phyloP scores from a whole-genome alignment of 768 basidiomycete genomes.

The Lepiota brunneoincarnata region DNA sequence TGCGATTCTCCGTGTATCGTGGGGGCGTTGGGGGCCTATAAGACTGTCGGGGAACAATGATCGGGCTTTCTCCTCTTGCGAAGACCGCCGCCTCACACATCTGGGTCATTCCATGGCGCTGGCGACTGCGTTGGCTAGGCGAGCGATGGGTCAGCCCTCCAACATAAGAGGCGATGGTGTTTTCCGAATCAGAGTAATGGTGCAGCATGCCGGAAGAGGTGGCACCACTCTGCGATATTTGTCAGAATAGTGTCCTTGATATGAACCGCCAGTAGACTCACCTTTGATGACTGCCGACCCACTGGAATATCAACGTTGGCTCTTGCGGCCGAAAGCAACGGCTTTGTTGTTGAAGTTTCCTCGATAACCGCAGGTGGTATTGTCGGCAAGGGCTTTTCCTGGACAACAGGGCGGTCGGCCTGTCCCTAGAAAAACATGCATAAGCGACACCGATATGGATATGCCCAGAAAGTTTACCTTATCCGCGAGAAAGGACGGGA shows the following conservation, averaged over 20 bases:
- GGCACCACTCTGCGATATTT: not conserved
- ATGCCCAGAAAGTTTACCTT: slow-evolving; percentile 14
- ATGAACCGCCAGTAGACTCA: not conserved
- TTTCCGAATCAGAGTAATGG: slow-evolving; percentile 6
- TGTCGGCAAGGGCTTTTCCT: slow-evolving; percentile 8
- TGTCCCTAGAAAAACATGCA: not conserved
- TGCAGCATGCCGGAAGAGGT: slow-evolving; percentile 5
- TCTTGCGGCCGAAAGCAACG: not conserved
- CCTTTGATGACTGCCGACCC: slow-evolving; percentile 5
- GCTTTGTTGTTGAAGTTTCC: not conserved
- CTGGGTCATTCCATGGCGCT: slow-evolving; percentile 20
- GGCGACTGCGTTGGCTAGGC: slow-evolving; percentile 12
- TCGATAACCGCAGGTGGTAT: not conserved
- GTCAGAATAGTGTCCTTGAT: not conserved
- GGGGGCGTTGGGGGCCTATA: slow-evolving; percentile 64
- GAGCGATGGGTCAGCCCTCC: slow-evolving; percentile 1
- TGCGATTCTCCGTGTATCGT: slow-evolving; percentile 36
- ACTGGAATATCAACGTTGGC: not conserved
- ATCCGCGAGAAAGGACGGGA: slow-evolving; percentile 5
- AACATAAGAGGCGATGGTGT: not conserved
- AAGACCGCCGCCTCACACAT: slow-evolving; percentile 7
- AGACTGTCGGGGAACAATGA: slow-evolving; percentile 21
- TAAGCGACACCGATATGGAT: slow-evolving; percentile 1
- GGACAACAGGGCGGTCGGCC: not conserved
- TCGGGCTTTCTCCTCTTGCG: not conserved